Evolutionary conservation across 495 filamentous ascomycete genomes (phyloP), one percentile per base, ranked within the genome.

Genomic region (Penicillium macrosclerotiorum): DNA sequence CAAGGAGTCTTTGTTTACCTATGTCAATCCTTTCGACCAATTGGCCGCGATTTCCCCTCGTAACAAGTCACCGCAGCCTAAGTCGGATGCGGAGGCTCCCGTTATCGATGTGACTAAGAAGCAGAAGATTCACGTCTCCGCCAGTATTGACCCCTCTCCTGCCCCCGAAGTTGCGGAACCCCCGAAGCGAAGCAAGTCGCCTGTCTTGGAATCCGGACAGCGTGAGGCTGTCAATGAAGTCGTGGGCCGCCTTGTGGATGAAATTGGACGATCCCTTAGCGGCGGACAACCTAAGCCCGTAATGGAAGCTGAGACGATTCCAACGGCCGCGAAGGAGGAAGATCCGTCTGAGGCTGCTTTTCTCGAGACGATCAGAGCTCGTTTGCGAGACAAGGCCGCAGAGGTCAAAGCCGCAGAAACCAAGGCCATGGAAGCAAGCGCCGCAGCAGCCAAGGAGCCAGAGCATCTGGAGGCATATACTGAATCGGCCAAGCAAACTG

Each of bases 11-110:
- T 69, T 85, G 19, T 92, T 92, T 67, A 88, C 79, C 22, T 88
- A 89, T 59, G 79, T 84, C 49, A 90, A 90, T 54, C 88, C 88
- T 3, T 90, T 92, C 47, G 86, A 89, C 23, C 82, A 89, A 57
- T 61, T 90, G 22, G 77, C 84, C 47, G 78, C 84, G 52, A 83
- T 82, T 5, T 87, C 81, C 22, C 84, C 84, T 39, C 77, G 78
- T 13, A 82, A 80, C 47, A 73, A 51, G 26, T 69, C 72, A 26
- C 69, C 70, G 0, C 69, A 69, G 46, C 49, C 71, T 20, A 65
- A 68, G 39, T 65, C 71, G 45, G 63, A 62, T 5, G 63, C 60
- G 22, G 67, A 65, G 26, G 71, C 62, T 39, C 62, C 68, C 8
- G 53, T 45, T 37, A 52, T 67, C 22, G 71, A 71, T 48, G 38